Conservation (phyloP, 164 flowering plant genomes). For the Chloranthus sessilifolius region DNA sequence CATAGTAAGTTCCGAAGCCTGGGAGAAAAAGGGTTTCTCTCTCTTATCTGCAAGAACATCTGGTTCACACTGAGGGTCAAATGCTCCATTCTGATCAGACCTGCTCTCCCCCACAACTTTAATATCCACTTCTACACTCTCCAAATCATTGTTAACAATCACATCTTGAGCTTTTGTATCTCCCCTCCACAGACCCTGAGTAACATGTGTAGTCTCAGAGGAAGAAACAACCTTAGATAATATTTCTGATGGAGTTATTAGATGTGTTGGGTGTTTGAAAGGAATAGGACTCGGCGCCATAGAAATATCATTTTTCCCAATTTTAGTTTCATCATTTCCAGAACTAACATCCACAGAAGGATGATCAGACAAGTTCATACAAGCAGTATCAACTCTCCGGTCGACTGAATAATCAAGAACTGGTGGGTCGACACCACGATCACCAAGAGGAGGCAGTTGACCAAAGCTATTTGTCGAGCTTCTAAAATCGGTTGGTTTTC, state of each 20-base stretch:
- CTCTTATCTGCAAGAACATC: slow-evolving; percentile 33
- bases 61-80: slow-evolving; percentile 30
- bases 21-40: slow-evolving; percentile 65
- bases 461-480: slow-evolving; percentile 43
- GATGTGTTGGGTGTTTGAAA: slow-evolving; percentile 81
- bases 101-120: slow-evolving; percentile 75
- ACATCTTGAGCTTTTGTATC: slow-evolving; percentile 55
- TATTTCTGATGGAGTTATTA: slow-evolving; percentile 87
- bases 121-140: slow-evolving; percentile 64
- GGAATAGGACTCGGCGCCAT: slow-evolving; percentile 28
- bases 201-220: slow-evolving; percentile 36
- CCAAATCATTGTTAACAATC: slow-evolving; percentile 35
- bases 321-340: slow-evolving; percentile 37
- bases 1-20: slow-evolving; percentile 62
- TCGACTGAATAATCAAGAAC: slow-evolving; percentile 30
- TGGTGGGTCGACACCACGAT: slow-evolving; percentile 36
- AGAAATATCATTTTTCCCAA: slow-evolving; percentile 41
- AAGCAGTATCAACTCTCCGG: slow-evolving; percentile 43
- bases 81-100: slow-evolving; percentile 33
- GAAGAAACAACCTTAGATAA: slow-evolving; percentile 53
- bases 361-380: slow-evolving; percentile 32
- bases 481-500: slow-evolving; percentile 44
- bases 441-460: slow-evolving; percentile 30
- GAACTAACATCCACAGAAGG: slow-evolving; percentile 37
- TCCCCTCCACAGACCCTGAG: slow-evolving; percentile 35